Evolutionary conservation across 73 alveolate species (phyloP), one percentile per base, ranked within the genome.

Genomic region (Paramecium pentaurelia): DNA sequence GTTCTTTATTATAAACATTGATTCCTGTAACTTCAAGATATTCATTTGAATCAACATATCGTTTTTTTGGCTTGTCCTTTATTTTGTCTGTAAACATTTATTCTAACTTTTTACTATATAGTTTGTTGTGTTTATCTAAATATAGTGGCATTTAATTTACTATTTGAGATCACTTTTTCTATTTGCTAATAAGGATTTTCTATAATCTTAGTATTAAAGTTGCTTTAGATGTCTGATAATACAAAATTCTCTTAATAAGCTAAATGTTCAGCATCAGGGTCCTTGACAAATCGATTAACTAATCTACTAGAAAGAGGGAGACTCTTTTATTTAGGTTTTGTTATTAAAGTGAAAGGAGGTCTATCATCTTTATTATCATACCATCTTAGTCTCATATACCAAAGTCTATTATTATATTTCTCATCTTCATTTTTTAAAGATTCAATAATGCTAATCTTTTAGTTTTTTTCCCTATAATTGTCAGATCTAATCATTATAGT

Each of bases 301-400:
- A 80, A 49, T 49, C 91, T 40, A 12, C 42, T 45, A 44, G 49
- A 20, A 0, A 54, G 34, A 18, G 70, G 70, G 70, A 54, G 32
- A 54, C 70, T 54, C 20, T 54, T 54, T 54, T 54, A 54, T 54
- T 54, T 54, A 54, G 44, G 4, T 22, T 5, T 11, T 6, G 91
- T 80, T 16, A 80, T 40, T 47, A 80, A 45, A 14, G 91, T 20
- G 49, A 80, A 80, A 8, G 91, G 91, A 9, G 75, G 71, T 80
- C 91, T 42, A 0, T 40, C 42, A 80, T 80, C 77, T 44, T 80
- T 80, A 47, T 80, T 60, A 44, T 80, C 91, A 2, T 80, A 80
- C 47, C 75, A 80, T 44, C 91, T 80, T 36, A 80, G 49, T 80
- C 91, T 80, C 91, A 80, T 45, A 80, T 80, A 80, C 91, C 91